Percentiles rank a stretch among this genome's conserved stretches.
phyloP scores from a whole-genome alignment of 352 stramenopile species.

The Phytophthora idaei region DNA sequence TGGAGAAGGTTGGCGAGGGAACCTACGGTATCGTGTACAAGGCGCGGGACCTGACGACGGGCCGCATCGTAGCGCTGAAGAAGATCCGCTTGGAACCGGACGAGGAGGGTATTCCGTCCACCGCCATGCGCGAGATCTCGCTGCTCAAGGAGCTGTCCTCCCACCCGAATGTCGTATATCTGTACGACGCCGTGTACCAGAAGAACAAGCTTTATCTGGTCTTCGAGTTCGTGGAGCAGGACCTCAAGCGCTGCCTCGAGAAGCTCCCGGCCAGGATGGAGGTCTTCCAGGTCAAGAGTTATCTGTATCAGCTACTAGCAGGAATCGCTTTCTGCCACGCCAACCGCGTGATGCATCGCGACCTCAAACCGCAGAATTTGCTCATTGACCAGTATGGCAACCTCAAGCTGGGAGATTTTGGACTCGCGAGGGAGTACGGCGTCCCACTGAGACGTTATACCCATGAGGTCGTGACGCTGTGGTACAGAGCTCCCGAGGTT shows the following conservation, averaged over 20 bases:
- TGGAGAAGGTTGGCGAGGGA: slow-evolving; percentile 92
- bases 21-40: slow-evolving; percentile 98
- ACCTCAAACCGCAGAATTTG: slow-evolving; percentile 98
- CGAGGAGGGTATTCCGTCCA: slow-evolving; percentile 98
- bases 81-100: slow-evolving; percentile 91
- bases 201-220: slow-evolving; percentile 89
- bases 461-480: slow-evolving; percentile 95
- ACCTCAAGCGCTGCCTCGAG: slow-evolving; percentile 91
- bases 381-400: slow-evolving; percentile 88
- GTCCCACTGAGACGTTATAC: slow-evolving; percentile 92
- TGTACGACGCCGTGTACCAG: slow-evolving; percentile 86
- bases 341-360: slow-evolving; percentile 96
- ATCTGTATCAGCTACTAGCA: slow-evolving; percentile 79
- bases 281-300: slow-evolving; percentile 84
- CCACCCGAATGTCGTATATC: slow-evolving; percentile 94
- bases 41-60: slow-evolving; percentile 87
- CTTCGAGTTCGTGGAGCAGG: slow-evolving; percentile 89
- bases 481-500: slow-evolving; percentile 96
- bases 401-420: slow-evolving; percentile 94
- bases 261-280: slow-evolving; percentile 92
- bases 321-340: slow-evolving; percentile 95
- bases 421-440: slow-evolving; percentile 88
- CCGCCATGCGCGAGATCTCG: slow-evolving; percentile 98
- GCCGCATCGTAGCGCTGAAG: slow-evolving; percentile 95
- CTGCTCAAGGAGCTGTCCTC: slow-evolving; percentile 93